Evolutionary conservation across 768 basidiomycete genomes (phyloP), one percentile per base, ranked within the genome.

Genomic region (Leucogyrophana mollusca): DNA sequence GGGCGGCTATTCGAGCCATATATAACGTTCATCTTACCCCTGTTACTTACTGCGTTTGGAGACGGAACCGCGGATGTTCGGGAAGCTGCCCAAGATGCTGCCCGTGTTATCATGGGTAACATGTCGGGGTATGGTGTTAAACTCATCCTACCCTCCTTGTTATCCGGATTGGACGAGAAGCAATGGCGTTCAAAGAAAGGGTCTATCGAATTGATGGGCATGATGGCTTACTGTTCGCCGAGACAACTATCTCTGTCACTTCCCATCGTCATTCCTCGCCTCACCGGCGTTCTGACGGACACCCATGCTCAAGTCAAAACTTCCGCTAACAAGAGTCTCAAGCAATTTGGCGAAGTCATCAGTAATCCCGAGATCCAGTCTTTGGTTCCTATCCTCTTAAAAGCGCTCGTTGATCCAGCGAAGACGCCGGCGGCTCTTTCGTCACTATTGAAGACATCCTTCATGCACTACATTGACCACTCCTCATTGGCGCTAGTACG

Each of bases 191-290:
- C 93, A 1, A 98, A 98, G 72, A 90, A 90, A 65, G 96, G 95
- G 2, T 94, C 94, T 6, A 97, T 98, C 50, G 96, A 99, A 62
- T 70, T 98, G 5, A 71, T 99, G 49, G 96, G 96, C 18, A 90
- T 94, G 78, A 98, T 98, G 94, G 96, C 96, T 1, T 98, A 95
- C 67, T 95, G 94, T 62, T 93, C 96, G 8, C 96, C 95, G 2
- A 81, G 84, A 32, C 96, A 99, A 65, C 79, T 98, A 13, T 96
- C 96, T 0, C 73, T 93, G 16, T 98, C 95, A 0, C 76, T 99
- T 3, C 95, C 95, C 5, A 90, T 97, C 41, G 92, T 98, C 64
- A 94, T 99, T 44, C 96, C 96, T 6, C 84, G 88, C n/a, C 71
- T 99, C 20, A 96, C 94, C 16, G 89, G 85, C 4, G 94, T 96